Percentiles rank a stretch among this genome's conserved stretches.
phyloP scores from a whole-genome alignment of 2,329 filamentous ascomycete genomes.

The Colletotrichum sansevieriae region DNA sequence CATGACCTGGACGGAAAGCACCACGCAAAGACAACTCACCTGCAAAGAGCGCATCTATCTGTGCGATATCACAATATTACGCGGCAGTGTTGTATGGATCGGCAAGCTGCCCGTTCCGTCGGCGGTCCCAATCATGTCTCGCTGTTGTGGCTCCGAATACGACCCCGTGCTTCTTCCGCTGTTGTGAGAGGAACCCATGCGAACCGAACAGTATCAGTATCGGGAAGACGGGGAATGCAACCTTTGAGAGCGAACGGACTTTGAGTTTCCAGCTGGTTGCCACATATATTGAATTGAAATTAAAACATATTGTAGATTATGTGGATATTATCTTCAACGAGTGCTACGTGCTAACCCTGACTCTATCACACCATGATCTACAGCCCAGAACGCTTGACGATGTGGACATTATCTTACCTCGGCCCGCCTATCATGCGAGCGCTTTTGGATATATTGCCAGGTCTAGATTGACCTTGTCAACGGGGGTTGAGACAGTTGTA shows the following conservation, averaged over 20 bases:
- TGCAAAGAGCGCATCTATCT: neutral
- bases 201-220: neutral
- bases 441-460: too few species aligned
- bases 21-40: neutral
- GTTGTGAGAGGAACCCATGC: neutral
- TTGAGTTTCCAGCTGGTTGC: too few species aligned
- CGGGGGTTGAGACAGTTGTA: too few species aligned
- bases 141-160: constrained; percentile 4
- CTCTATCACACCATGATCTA: too few species aligned
- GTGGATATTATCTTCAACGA: too few species aligned
- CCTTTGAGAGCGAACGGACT: neutral
- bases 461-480: too few species aligned
- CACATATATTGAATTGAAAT: too few species aligned
- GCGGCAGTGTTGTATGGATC: constrained; percentile 23
- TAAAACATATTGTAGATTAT: too few species aligned
- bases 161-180: neutral
- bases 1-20: neutral
- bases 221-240: neutral
- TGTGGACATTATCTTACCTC: too few species aligned
- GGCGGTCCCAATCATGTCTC: neutral
- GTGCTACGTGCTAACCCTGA: too few species aligned
- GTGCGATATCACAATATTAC: neutral
- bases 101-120: constrained; percentile 1
- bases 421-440: too few species aligned
- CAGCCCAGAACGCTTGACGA: too few species aligned